Percentiles rank a stretch among this genome's conserved stretches.
phyloP scores from a whole-genome alignment of 2,329 filamentous ascomycete species.

The Ploettnerulaceae sp. region DNA sequence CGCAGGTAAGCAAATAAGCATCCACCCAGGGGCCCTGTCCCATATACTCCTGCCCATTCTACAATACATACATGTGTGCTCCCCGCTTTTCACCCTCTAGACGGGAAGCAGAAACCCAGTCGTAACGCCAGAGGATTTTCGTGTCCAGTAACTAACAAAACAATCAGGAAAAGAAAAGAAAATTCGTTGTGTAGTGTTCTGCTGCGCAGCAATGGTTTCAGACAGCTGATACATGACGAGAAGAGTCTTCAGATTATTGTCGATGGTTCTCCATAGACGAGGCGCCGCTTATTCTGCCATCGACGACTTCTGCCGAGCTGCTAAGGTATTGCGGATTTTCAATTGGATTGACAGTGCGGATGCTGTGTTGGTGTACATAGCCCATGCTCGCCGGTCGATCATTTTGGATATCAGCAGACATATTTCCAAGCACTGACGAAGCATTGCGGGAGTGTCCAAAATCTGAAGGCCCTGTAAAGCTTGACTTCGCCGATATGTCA shows the following conservation, averaged over 20 bases:
- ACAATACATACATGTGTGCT: conserved; percentile 6
- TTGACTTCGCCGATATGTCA: conserved; percentile 47
- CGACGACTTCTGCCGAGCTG: conserved; percentile 53
- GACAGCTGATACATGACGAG: no score
- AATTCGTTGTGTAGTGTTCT: conserved; percentile 12
- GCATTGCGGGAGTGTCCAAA: conserved; percentile 37
- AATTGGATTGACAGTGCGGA: conserved; percentile 49
- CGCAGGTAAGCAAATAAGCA: no score
- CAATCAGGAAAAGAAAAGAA: conserved; percentile 4
- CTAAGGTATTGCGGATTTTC: conserved; percentile 46
- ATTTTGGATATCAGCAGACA: conserved; percentile 36
- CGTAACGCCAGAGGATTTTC: conserved; percentile 9
- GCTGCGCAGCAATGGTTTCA: conserved; percentile 4
- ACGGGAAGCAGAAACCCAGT: background rate
- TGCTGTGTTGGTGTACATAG: conserved; percentile 52
- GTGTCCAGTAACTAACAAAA: background rate
- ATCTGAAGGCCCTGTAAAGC: conserved; percentile 44
- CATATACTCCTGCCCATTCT: conserved; percentile 11
- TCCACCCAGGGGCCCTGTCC: background rate
- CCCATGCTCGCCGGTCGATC: conserved; percentile 52
- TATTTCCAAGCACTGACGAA: conserved; percentile 23
- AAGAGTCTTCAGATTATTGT: conserved; percentile 6
- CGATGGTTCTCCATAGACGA: conserved; percentile 23
- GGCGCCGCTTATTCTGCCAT: conserved; percentile 32
- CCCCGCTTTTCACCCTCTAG: background rate